Evolutionary conservation across 192 early-diverging fungal species (phyloP).

Genomic region (Podila horticola): DNA sequence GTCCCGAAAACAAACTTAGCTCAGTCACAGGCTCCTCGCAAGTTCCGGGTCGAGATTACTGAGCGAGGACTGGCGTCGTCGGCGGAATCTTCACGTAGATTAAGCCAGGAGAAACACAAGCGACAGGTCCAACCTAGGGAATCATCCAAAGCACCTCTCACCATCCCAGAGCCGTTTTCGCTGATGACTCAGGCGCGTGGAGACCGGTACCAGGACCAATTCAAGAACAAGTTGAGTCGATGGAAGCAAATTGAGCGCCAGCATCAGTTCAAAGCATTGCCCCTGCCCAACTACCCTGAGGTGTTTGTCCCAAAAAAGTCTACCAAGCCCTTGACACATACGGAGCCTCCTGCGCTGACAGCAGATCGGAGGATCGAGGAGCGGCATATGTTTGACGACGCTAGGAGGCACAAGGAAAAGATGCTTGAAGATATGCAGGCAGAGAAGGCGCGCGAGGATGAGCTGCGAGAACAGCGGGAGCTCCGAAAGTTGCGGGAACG

Average conservation of each 20-base stretch:
- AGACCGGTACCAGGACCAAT: slow-evolving; percentile 47
- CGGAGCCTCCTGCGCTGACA: slow-evolving; percentile 54
- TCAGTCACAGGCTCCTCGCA: slow-evolving; percentile 3
- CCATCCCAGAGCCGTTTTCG: slow-evolving; percentile 68
- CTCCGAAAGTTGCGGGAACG: slow-evolving; percentile 15
- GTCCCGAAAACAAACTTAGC: not conserved
- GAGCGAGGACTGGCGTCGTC: slow-evolving; percentile 31
- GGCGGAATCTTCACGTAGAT: slow-evolving; percentile 33
- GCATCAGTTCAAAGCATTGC: slow-evolving; percentile 63
- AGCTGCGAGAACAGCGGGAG: slow-evolving; percentile 22
- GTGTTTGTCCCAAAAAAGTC: slow-evolving; percentile 70
- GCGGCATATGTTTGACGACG: slow-evolving; percentile 64
- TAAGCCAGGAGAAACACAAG: slow-evolving; percentile 17
- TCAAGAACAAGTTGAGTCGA: slow-evolving; percentile 51
- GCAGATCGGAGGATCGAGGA: slow-evolving; percentile 66
- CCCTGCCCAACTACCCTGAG: slow-evolving; percentile 48
- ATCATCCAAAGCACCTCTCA: slow-evolving; percentile 36
- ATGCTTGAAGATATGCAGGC: slow-evolving; percentile 21
- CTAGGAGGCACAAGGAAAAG: slow-evolving; percentile 24
- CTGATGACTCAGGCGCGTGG: slow-evolving; percentile 64
- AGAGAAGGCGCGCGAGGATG: slow-evolving; percentile 37
- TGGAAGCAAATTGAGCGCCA: slow-evolving; percentile 51
- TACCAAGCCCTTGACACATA: slow-evolving; percentile 63
- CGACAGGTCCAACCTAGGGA: not conserved
- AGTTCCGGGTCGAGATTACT: slow-evolving; percentile 2